Evolutionary conservation across 1,284 basidiomycete species (phyloP).

Genomic region (Ustilago xerochloae): DNA sequence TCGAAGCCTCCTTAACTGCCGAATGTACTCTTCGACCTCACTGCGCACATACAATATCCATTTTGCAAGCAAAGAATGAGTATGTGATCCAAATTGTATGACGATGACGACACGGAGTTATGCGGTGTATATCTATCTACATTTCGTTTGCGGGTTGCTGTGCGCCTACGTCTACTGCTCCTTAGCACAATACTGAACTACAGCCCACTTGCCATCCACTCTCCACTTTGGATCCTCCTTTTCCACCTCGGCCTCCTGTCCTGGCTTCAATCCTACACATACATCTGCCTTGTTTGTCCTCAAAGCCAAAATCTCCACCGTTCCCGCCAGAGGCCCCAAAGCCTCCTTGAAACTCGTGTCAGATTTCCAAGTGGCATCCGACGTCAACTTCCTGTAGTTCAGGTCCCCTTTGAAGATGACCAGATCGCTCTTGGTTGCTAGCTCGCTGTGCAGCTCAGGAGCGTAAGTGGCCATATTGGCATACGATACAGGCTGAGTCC

Average conservation of each 20-base stretch:
- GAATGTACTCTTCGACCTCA: background rate
- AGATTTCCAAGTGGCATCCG: conserved; percentile 87
- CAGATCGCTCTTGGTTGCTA: conserved; percentile 75
- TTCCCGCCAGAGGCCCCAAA: conserved; percentile 78
- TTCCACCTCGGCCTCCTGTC: conserved; percentile 49
- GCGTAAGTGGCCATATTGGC: conserved; percentile 69
- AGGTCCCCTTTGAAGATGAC: conserved; percentile 97
- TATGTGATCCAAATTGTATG: no score
- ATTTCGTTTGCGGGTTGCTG: background rate
- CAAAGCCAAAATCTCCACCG: conserved; percentile 83
- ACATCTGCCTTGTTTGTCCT: conserved; percentile 93
- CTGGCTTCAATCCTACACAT: conserved; percentile 59
- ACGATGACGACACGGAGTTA: no score
- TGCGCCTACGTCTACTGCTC: conserved; percentile 27
- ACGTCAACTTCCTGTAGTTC: conserved; percentile 77
- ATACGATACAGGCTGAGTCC: conserved; percentile 58
- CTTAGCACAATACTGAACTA: conserved; percentile 50
- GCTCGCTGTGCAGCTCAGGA: conserved; percentile 73
- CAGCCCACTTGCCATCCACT: conserved; percentile 61
- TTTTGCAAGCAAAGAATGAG: no score
- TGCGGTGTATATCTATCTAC: background rate
- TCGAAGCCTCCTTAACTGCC: conserved; percentile 16
- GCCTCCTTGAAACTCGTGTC: conserved; percentile 82
- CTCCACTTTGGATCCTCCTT: conserved; percentile 59
- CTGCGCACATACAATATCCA: background rate